Evolutionary conservation across 2,329 filamentous ascomycete genomes (phyloP), one percentile per base, ranked within the genome.

Genomic region (Cladosporium halotolerans): DNA sequence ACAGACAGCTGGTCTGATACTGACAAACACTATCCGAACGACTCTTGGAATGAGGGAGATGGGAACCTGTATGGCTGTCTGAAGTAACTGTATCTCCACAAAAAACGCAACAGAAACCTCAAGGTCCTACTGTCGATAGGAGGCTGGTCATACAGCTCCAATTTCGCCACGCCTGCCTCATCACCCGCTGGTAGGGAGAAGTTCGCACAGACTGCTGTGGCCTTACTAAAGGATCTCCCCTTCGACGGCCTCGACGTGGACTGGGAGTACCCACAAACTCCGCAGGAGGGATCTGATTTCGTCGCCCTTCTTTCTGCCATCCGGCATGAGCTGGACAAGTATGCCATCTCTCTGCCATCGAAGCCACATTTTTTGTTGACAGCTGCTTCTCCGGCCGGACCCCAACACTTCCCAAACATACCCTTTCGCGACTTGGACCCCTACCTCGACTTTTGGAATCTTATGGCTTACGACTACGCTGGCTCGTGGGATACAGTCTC

Each of bases 91-190:
- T 88, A 79, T 67, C 70, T 88, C 1, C 77, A 87, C 49, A 95
- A 95, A 75, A 84, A 89, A 71, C 72, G 77, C 60, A 82, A 95
- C 67, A 82, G 88, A 16, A 81, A 87, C 49, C 70, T 95, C 54
- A 95, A 95, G 70, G 78, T 86, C 3, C 78, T 96, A 10, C 79
- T 96, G 4, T 90, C 86, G 51, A 88, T 95, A 55, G 89, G 89
- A 39, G 89, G 89, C 13, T 93, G 85, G 83, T 87, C 82, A 0
- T 89, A 86, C 67, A 88, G 85, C 3, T 70, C 80, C 68, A 93
- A 95, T 73, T 95, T 96, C 70, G 75, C 81, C 1, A 73, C 72
- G 28, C 86, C 89, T 0, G 82, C 81, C 0, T 81, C 81, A 14
- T 85, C 84, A 0, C 74, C 77, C 0, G 72, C 75, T 5, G 82